Conservation (phyloP, 148 eudicot genomes). For the Agrostemma githago region DNA sequence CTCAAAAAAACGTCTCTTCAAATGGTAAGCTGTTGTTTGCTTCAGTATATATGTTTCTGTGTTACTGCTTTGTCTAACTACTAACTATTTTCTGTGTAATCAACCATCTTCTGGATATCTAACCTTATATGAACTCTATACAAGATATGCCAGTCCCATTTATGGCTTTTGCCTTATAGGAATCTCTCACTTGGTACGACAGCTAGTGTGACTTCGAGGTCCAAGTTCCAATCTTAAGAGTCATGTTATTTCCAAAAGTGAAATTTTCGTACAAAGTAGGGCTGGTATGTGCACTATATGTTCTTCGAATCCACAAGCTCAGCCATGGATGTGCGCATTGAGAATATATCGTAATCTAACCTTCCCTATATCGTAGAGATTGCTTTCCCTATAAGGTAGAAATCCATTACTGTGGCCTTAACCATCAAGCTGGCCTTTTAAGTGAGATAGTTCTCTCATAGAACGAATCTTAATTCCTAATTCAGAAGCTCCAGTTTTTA, state of each 20-base stretch:
- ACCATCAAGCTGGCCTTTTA: not conserved
- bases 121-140: not conserved
- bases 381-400: not conserved
- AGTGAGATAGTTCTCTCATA: not conserved
- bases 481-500: too few relatives aligned
- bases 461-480: not conserved
- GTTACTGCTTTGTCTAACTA: not conserved
- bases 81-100: not conserved
- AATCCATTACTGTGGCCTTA: not conserved
- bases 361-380: too few relatives aligned
- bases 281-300: not conserved
- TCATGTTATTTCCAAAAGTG: not conserved
- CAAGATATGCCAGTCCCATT: not conserved
- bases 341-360: too few relatives aligned
- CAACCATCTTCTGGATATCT: conserved; percentile 1
- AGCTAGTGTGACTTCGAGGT: not conserved
- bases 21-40: conserved; percentile 48
- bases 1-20: conserved; percentile 54
- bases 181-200: not conserved
- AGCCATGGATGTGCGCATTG: not conserved
- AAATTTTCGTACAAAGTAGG: not conserved
- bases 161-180: not conserved
- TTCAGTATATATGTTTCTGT: not conserved
- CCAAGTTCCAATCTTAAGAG: not conserved
- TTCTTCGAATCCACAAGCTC: not conserved